Conservation (phyloP, 2,329 filamentous ascomycete species). For the Xylaria sp. region DNA sequence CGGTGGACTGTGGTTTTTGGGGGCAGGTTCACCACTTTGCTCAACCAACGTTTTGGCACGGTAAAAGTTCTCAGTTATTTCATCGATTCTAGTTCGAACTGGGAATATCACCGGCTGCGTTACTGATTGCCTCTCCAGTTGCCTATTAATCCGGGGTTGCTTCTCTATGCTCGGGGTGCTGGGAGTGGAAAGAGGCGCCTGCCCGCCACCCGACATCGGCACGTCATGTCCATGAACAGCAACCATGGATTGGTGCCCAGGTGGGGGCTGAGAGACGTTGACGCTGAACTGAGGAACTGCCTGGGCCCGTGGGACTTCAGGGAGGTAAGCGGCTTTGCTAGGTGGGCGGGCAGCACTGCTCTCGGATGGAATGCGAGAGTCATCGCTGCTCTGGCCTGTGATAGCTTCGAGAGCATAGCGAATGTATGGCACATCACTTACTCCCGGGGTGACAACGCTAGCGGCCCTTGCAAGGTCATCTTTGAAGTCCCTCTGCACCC, state of each 20-base stretch:
- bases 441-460: constrained; percentile 74
- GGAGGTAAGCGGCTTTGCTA: constrained; percentile 37
- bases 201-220: constrained; percentile 7
- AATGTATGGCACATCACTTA: constrained; percentile 89
- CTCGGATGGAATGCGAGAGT: constrained; percentile 49
- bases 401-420: constrained; percentile 90
- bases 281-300: constrained; percentile 40
- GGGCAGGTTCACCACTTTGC: constrained; percentile 13
- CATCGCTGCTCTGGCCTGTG: constrained; percentile 77
- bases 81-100: constrained; percentile 19
- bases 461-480: constrained; percentile 63
- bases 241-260: constrained; percentile 24
- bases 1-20: constrained; percentile 38
- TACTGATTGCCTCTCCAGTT: constrained; percentile 1
- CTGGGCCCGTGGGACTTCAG: constrained; percentile 38
- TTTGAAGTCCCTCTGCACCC: constrained; percentile 55
- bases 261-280: constrained; percentile 24
- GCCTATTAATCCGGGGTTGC: constrained; percentile 3
- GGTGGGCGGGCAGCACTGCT: constrained; percentile 49
- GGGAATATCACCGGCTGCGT: not conserved
- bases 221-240: constrained; percentile 26
- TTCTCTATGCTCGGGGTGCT: not conserved
- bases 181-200: constrained; percentile 19
- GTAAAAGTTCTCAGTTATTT: constrained; percentile 28
- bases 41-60: constrained; percentile 23